Conservation (phyloP, 73 alveolate species). For the Uronychia setigera region DNA sequence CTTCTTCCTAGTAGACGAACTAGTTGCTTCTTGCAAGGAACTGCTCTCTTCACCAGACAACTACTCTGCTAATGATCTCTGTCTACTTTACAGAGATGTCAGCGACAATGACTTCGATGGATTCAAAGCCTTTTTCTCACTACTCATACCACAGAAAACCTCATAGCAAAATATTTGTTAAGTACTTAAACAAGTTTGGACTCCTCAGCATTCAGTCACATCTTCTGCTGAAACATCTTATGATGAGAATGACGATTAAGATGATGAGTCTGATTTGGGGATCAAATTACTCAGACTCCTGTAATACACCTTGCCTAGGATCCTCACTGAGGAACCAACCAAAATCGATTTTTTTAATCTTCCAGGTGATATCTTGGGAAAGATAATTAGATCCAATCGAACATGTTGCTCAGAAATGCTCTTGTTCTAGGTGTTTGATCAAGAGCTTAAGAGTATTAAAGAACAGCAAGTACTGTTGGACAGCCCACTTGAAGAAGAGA, state of each 20-base stretch:
- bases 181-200: conserved; percentile 59
- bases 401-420: background rate
- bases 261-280: background rate
- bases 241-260: conserved; percentile 6
- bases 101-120: conserved; percentile 58
- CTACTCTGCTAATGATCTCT: conserved; percentile 56
- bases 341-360: background rate
- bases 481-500: no score
- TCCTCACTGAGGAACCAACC: background rate
- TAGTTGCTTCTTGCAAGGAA: conserved; percentile 31
- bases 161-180: conserved; percentile 38
- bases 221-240: background rate
- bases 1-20: conserved; percentile 21
- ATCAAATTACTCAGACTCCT: background rate
- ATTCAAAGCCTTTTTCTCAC: conserved; percentile 21
- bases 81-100: conserved; percentile 47
- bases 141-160: conserved; percentile 40
- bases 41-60: conserved; percentile 28
- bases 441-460: no score
- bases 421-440: background rate
- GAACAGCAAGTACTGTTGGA: no score
- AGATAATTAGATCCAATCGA: background rate
- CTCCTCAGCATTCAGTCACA: conserved; percentile 2
- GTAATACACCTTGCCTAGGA: background rate
- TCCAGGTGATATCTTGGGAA: background rate